These are phyloP conservation scores for Thozetella sp. DNA, from an alignment of 495 filamentous ascomycete species.

Conservation along the genomic window DNA sequence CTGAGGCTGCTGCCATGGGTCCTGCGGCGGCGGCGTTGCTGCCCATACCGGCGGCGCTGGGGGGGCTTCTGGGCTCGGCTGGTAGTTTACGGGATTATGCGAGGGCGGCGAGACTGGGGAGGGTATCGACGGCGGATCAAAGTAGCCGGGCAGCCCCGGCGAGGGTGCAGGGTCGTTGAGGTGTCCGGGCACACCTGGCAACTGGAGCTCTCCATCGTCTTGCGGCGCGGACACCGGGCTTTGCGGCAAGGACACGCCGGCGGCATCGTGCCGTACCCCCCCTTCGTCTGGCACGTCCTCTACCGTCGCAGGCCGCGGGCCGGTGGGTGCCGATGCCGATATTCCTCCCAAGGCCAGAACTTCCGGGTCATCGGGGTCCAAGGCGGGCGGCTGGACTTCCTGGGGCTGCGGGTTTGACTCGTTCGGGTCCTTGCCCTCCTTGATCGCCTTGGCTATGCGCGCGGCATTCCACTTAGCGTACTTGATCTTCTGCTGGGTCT, in stretches of 20 bases:
- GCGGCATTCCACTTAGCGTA: conserved; percentile 96
- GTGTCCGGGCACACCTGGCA: conserved; percentile 29
- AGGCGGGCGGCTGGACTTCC: conserved; percentile 44
- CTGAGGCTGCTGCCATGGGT: conserved; percentile 11
- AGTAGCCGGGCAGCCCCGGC: conserved; percentile 17
- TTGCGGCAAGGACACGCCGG: conserved; percentile 35
- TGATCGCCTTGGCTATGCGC: conserved; percentile 87
- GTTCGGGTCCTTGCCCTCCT: conserved; percentile 92
- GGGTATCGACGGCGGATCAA: conserved; percentile 18
- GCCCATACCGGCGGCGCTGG: conserved; percentile 20
- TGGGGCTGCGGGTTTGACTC: conserved; percentile 73
- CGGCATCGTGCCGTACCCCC: conserved; percentile 29
- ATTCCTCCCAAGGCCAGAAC: conserved; percentile 53
- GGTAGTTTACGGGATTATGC: conserved; percentile 14
- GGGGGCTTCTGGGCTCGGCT: conserved; percentile 18
- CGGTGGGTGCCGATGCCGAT: conserved; percentile 21
- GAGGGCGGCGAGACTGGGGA: conserved; percentile 22
- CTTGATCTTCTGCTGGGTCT: conserved; percentile 85
- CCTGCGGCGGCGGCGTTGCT: conserved; percentile 10
- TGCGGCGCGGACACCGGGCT: conserved; percentile 38
- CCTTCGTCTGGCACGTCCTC: conserved; percentile 56
- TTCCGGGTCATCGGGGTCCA: conserved; percentile 64
- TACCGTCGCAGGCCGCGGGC: conserved; percentile 58
- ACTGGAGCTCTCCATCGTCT: conserved; percentile 24
- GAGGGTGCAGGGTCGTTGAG: conserved; percentile 21